Evolutionary conservation across 495 filamentous ascomycete genomes (phyloP).

Genomic region (Polyplosphaeria fusca): DNA sequence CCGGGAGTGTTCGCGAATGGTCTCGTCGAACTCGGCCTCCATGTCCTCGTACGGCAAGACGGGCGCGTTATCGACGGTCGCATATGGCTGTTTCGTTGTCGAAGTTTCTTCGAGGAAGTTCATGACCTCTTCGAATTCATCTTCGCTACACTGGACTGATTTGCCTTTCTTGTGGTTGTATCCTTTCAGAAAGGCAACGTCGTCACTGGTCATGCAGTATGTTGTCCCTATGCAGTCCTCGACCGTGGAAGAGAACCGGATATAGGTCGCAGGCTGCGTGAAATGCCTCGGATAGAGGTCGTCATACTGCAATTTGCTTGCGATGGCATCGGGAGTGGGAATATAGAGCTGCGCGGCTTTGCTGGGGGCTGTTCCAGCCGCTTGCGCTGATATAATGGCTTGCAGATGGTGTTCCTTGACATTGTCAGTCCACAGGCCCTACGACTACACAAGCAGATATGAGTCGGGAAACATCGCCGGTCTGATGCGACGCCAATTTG

Average conservation of each 20-base stretch:
- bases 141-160: conserved; percentile 68
- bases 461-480: too few relatives aligned
- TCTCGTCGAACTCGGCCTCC: conserved; percentile 70
- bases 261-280: conserved; percentile 84
- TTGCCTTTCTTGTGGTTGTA: conserved; percentile 73
- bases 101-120: conserved; percentile 89
- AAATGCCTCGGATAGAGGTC: conserved; percentile 76
- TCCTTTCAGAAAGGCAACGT: conserved; percentile 76
- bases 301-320: conserved; percentile 76
- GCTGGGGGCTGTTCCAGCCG: conserved; percentile 57
- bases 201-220: conserved; percentile 91
- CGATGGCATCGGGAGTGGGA: conserved; percentile 79
- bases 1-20: conserved; percentile 62
- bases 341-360: conserved; percentile 74
- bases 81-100: conserved; percentile 76
- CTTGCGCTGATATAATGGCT: conserved; percentile 74
- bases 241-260: conserved; percentile 95
- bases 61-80: conserved; percentile 78
- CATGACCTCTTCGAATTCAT: conserved; percentile 92
- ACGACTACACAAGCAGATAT: too few relatives aligned
- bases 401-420: conserved; percentile 99
- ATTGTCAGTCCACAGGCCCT: too few relatives aligned
- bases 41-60: conserved; percentile 78
- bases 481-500: too few relatives aligned
- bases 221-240: conserved; percentile 84